phyloP scores from a whole-genome alignment of 495 filamentous ascomycete species.

The Talaromyces ruber region DNA sequence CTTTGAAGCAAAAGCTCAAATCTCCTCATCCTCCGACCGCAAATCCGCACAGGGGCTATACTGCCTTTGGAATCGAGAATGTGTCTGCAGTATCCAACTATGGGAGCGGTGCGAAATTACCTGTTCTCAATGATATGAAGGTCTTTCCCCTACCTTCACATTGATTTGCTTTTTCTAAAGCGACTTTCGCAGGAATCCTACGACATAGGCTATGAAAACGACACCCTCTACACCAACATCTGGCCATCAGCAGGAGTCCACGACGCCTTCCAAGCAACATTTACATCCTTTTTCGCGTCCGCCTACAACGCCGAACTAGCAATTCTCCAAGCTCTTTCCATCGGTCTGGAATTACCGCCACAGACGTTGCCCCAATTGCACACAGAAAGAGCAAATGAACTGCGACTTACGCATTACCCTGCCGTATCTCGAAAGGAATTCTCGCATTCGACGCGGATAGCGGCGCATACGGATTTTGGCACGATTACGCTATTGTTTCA shows the following conservation, averaged over 20 bases:
- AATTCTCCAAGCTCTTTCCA: neutral
- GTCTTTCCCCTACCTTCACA: neutral
- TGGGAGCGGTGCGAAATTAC: neutral
- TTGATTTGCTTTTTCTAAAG: too few relatives aligned
- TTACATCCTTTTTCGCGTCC: neutral
- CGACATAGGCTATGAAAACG: neutral
- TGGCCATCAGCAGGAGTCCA: neutral
- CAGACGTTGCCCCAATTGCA: neutral
- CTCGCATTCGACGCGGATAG: constrained; percentile 17
- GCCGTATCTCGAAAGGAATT: neutral
- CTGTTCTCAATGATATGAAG: neutral
- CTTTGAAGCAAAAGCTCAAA: neutral
- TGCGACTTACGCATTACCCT: neutral
- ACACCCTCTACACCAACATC: neutral
- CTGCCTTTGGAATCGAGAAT: neutral
- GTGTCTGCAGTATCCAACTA: neutral
- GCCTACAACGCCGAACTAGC: neutral
- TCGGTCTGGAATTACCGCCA: neutral
- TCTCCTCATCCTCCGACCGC: neutral
- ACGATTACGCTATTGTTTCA: constrained; percentile 43
- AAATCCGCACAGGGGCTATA: neutral
- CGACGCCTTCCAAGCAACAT: neutral
- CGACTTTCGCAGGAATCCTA: neutral
- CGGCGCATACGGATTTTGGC: constrained; percentile 39
- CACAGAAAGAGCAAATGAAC: neutral